phyloP scores from a whole-genome alignment of 108 stramenopile species.

The Cyclostephanos tholiformis region DNA sequence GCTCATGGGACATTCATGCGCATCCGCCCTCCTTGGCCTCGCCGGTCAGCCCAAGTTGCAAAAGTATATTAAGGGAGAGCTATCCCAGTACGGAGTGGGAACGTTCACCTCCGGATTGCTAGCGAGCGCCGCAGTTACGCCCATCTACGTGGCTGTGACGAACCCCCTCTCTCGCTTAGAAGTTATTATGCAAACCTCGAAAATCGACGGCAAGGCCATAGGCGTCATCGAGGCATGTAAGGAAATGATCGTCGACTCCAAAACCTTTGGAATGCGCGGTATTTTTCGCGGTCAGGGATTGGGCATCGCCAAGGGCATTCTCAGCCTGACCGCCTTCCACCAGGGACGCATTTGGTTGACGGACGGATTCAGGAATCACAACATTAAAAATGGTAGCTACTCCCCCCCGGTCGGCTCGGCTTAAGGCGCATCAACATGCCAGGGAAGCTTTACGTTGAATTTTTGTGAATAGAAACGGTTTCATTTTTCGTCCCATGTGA shows the following conservation, averaged over 20 bases:
- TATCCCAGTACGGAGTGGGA: constrained; percentile 59
- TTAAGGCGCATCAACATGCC: neutral
- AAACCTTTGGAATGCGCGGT: constrained; percentile 86
- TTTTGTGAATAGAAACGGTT: neutral
- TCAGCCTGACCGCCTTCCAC: constrained; percentile 87
- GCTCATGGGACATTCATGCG: constrained; percentile 91
- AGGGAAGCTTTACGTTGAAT: neutral
- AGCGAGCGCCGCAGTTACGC: constrained; percentile 79
- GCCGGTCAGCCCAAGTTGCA: constrained; percentile 92
- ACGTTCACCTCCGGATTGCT: constrained; percentile 81
- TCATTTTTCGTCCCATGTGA: neutral
- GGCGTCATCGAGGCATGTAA: constrained; percentile 74
- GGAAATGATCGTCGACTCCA: constrained; percentile 78
- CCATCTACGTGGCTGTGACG: constrained; percentile 91
- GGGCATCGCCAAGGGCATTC: constrained; percentile 90
- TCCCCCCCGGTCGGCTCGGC: constrained; percentile 44
- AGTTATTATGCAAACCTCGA: constrained; percentile 93
- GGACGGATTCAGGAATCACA: constrained; percentile 83
- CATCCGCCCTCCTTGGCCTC: constrained; percentile 85
- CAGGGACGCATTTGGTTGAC: constrained; percentile 89
- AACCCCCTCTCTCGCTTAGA: constrained; percentile 89
- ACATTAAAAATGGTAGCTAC: constrained; percentile 80
- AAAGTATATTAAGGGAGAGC: constrained; percentile 87
- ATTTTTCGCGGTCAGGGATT: constrained; percentile 93
- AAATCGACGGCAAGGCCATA: constrained; percentile 88